Evolutionary conservation across 2,329 filamentous ascomycete species (phyloP).

Genomic region (Phoma sp.): DNA sequence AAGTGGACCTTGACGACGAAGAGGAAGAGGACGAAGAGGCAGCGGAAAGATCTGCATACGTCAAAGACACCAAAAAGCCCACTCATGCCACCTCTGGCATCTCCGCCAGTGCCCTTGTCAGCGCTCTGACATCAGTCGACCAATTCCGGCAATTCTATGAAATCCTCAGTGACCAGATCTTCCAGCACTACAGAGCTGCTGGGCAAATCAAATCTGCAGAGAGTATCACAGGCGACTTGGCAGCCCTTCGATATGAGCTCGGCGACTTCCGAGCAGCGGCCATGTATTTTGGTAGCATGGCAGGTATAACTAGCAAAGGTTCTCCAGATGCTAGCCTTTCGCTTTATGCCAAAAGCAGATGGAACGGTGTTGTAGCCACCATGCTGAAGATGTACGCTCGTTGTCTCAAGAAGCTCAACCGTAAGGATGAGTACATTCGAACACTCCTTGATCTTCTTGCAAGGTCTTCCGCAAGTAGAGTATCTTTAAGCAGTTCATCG

Average conservation of each 20-base stretch:
- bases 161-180: constrained; percentile 80
- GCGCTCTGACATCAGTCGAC: constrained; percentile 45
- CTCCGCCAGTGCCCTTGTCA: constrained; percentile 37
- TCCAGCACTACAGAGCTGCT: constrained; percentile 82
- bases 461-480: constrained; percentile 61
- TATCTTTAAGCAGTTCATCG: constrained; percentile 32
- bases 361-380: constrained; percentile 79
- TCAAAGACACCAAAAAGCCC: constrained; percentile 7
- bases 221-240: constrained; percentile 81
- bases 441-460: constrained; percentile 76
- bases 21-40: constrained; percentile 19
- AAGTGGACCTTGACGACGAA: constrained; percentile 46
- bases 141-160: constrained; percentile 52
- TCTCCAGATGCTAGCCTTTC: constrained; percentile 11
- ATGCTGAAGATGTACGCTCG: constrained; percentile 86
- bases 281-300: constrained; percentile 77
- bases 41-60: not conserved
- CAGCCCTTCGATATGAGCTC: constrained; percentile 79
- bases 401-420: constrained; percentile 78
- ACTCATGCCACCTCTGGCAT: constrained; percentile 36
- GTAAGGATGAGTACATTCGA: constrained; percentile 79
- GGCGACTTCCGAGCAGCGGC: constrained; percentile 77
- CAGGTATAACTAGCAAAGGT: constrained; percentile 54
- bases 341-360: constrained; percentile 78
- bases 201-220: constrained; percentile 79